A percentile compares a stretch with the other conserved stretches of the same genome.
phyloP scores from a whole-genome alignment of 176 grass and related monocot species.

The Oryza officinalis region DNA sequence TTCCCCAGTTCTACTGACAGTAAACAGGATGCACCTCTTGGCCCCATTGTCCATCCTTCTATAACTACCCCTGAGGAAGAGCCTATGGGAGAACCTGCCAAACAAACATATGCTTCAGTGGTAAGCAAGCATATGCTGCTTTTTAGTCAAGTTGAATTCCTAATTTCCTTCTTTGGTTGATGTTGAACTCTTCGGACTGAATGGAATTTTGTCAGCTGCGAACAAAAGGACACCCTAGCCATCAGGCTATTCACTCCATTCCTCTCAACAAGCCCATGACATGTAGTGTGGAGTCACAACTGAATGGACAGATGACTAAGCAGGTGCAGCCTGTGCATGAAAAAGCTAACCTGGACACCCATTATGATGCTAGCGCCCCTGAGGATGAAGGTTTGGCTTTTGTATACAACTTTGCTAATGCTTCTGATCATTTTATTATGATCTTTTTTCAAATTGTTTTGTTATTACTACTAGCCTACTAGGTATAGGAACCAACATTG shows the following conservation, averaged over 20 bases:
- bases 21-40: constrained; percentile 48
- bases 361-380: constrained; percentile 30
- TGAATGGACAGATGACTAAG: constrained; percentile 25
- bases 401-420: neutral
- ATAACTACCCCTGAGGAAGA: constrained; percentile 32
- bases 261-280: constrained; percentile 33
- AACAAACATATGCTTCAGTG: constrained; percentile 73
- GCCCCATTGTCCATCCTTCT: constrained; percentile 11
- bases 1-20: constrained; percentile 30
- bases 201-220: constrained; percentile 50
- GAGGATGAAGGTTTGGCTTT: constrained; percentile 63
- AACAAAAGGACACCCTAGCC: constrained; percentile 41
- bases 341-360: constrained; percentile 40
- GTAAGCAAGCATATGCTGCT: constrained; percentile 29
- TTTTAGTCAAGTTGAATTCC: constrained; percentile 5
- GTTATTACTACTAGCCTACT: neutral
- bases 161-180: constrained; percentile 15
- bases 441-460: constrained; percentile 8
- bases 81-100: constrained; percentile 43
- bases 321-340: constrained; percentile 43
- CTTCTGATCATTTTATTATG: constrained; percentile 15
- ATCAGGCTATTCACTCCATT: constrained; percentile 15
- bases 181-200: neutral
- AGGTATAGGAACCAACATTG: neutral
- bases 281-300: constrained; percentile 34